Conservation (phyloP, 2,329 filamentous ascomycete species). For the Ploettnerulaceae sp. region DNA sequence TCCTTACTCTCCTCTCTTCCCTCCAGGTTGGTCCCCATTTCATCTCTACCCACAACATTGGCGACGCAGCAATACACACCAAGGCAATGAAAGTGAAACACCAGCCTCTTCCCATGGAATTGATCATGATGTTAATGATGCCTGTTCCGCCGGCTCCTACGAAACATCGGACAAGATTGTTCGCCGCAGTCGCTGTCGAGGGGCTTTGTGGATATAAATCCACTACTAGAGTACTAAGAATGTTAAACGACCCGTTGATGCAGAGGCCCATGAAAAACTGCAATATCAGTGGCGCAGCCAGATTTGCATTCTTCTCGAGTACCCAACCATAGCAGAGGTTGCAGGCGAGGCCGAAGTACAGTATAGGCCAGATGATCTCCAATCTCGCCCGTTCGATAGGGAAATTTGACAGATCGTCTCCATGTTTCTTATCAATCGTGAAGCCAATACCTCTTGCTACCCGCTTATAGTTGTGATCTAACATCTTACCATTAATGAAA, state of each 20-base stretch:
- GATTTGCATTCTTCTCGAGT: slow-evolving; percentile 44
- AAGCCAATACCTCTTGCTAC: slow-evolving; percentile 58
- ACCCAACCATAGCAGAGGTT: slow-evolving; percentile 56
- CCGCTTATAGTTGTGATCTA: slow-evolving; percentile 66
- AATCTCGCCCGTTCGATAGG: slow-evolving; percentile 41
- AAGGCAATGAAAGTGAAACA: slow-evolving; percentile 55
- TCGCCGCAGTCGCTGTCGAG: slow-evolving; percentile 58
- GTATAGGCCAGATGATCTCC: slow-evolving; percentile 48
- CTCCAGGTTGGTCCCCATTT: slow-evolving; percentile 48
- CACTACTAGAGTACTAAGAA: slow-evolving; percentile 59
- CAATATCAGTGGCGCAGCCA: slow-evolving; percentile 52
- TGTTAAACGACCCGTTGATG: slow-evolving; percentile 57
- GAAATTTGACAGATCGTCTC: slow-evolving; percentile 34
- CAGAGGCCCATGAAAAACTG: slow-evolving; percentile 53
- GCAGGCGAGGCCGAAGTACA: slow-evolving; percentile 49
- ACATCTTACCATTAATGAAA: slow-evolving; percentile 50
- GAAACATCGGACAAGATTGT: slow-evolving; percentile 59
- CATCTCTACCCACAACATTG: slow-evolving; percentile 45
- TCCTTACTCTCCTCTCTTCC: slow-evolving; percentile 43
- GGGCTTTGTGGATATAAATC: slow-evolving; percentile 58
- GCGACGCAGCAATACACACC: slow-evolving; percentile 45
- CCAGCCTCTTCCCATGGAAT: slow-evolving; percentile 55
- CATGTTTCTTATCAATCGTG: slow-evolving; percentile 53
- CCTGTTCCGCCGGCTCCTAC: slow-evolving; percentile 55
- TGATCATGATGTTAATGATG: slow-evolving; percentile 54